Base-by-base conservation (phyloP, 768 basidiomycete species). In the Tulasnella sp. region DNA sequence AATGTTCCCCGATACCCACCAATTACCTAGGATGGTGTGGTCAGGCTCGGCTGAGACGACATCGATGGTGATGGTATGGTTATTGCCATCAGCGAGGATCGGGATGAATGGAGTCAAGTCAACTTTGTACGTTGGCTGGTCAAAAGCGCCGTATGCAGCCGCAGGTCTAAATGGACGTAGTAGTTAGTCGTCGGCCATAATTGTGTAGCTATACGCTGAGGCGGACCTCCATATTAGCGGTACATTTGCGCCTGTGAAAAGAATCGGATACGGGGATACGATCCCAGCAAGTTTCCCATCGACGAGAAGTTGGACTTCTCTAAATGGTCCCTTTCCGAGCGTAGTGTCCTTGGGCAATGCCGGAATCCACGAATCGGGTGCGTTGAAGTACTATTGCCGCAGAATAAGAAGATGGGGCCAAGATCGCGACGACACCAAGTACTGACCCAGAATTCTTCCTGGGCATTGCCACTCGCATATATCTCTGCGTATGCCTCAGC, bases 91-190 rank as follows among this genome's bases (percentile, higher is more conserved):
- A 0, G 89, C 86, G 42, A 94, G 85, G 25, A 89, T 80, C 7
- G 91, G 91, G 0, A 91, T 86, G 81, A 93, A 93, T 0, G 92
- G 91, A 9, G 92, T 93, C 72, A 93, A 82, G 81, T 93, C 93
- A 25, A 93, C 79, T 81, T 89, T 89, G 81, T 93, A 93, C 1
- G 90, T 91, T 1, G 93, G 92, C 15, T 92, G 85, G 79, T 93
- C 91, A 34, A 93, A 83, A 3, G 91, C 91, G 12, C 91, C 91
- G 77, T 92, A 93, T 0, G 92, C 88, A 0, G 91, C 86, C 81
- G 93, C 92, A 0, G 92, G 92, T 70, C 90, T 89, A 25, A 49
- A 67, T 79, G 12, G 42, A 64, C 38, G 25, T 40, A 25, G 11
- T 34, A 2, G 29, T 75, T 75, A 38, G 71, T 37, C 34, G 29